Percentiles rank a stretch among this genome's conserved stretches.
These are phyloP conservation scores for Jamesozyma spencerorum DNA, from an alignment of 805 yeast species.

Conservation along the genomic window DNA sequence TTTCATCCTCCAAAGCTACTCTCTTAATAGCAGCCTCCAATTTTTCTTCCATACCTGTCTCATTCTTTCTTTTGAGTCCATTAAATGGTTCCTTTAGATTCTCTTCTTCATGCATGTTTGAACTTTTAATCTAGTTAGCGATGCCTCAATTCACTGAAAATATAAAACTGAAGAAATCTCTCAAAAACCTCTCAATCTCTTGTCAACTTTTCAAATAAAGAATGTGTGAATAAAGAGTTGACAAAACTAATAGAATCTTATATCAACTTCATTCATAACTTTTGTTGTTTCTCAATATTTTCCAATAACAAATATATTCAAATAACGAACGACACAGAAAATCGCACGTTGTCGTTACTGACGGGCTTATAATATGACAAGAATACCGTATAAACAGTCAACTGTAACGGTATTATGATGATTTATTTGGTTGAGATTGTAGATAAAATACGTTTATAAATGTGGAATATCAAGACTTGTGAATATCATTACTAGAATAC, in stretches of 20 bases:
- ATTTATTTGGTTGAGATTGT: neutral
- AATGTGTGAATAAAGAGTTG: no score
- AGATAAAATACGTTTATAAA: no score
- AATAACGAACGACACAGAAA: neutral
- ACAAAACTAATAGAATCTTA: no score
- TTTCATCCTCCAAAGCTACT: constrained; percentile 57
- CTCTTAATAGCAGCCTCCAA: constrained; percentile 51
- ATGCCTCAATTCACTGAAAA: neutral
- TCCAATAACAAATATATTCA: neutral
- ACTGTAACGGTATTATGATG: no score
- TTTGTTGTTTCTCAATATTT: no score
- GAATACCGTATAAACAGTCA: no score
- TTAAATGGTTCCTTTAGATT: constrained; percentile 14
- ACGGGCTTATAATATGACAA: no score
- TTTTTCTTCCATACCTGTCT: constrained; percentile 36
- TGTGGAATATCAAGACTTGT: constrained; percentile 63
- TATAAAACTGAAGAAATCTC: no score
- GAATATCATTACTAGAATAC: constrained; percentile 70
- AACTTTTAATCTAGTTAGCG: neutral
- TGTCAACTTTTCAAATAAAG: no score
- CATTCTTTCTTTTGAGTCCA: constrained; percentile 58
- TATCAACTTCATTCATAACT: no score
- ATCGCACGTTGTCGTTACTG: neutral
- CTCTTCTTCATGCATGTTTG: constrained; percentile 1
- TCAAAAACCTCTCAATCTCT: no score